A percentile compares a stretch with the other conserved stretches of the same genome.
phyloP scores from a whole-genome alignment of 805 yeast species.

The Ogataea pignaliae region DNA sequence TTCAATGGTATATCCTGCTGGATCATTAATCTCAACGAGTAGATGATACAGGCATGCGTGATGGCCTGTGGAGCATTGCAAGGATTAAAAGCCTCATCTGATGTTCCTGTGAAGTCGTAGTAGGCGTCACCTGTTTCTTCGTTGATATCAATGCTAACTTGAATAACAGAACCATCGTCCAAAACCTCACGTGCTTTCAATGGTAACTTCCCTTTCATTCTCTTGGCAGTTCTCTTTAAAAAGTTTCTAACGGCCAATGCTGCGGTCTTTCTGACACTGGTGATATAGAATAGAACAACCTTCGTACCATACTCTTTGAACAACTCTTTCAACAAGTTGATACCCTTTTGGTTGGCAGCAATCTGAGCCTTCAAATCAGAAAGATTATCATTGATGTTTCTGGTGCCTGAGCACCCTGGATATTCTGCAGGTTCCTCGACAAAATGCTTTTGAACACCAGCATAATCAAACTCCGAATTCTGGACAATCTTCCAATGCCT shows the following conservation, averaged over 20 bases:
- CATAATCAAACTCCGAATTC: conserved; percentile 49
- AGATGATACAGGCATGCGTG: conserved; percentile 48
- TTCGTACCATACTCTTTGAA: conserved; percentile 40
- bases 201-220: conserved; percentile 32
- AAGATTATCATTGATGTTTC: conserved; percentile 51
- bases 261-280: conserved; percentile 41
- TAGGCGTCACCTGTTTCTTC: conserved; percentile 38
- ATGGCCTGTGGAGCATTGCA: conserved; percentile 54
- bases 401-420: conserved; percentile 52
- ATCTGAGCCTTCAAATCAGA: conserved; percentile 46
- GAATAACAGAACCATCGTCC: conserved; percentile 53
- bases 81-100: conserved; percentile 47
- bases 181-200: conserved; percentile 43
- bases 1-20: conserved; percentile 52
- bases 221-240: conserved; percentile 34
- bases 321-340: conserved; percentile 38
- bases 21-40: conserved; percentile 45
- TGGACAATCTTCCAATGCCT: conserved; percentile 47
- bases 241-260: conserved; percentile 40
- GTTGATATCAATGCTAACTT: conserved; percentile 37
- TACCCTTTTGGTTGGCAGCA: conserved; percentile 51
- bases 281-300: conserved; percentile 43
- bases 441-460: conserved; percentile 41
- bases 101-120: conserved; percentile 51
- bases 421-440: conserved; percentile 44